A percentile compares a stretch with the other conserved stretches of the same genome.
Evolutionary conservation across 2,329 filamentous ascomycete genomes (phyloP).

Genomic region (Penicillium decumbens): DNA sequence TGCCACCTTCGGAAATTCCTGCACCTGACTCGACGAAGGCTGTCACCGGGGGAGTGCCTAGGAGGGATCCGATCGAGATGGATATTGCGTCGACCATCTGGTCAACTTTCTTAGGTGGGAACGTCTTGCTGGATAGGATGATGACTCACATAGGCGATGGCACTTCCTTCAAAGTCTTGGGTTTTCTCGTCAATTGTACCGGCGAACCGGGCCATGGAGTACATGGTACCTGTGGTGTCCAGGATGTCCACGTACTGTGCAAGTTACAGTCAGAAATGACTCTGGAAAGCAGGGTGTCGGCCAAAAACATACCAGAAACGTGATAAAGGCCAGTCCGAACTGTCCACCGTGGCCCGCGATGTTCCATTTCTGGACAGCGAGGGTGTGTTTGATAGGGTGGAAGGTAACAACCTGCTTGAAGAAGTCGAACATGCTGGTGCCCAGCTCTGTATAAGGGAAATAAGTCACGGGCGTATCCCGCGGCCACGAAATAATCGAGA

Average conservation of each 20-base stretch:
- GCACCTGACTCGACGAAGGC: constrained; percentile 87
- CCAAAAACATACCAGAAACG: constrained; percentile 55
- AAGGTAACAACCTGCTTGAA: constrained; percentile 85
- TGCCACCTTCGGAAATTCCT: constrained; percentile 81
- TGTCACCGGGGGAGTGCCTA: constrained; percentile 76
- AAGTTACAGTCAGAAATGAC: background rate
- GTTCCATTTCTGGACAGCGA: constrained; percentile 71
- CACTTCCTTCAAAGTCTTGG: constrained; percentile 81
- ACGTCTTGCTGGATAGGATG: constrained; percentile 35
- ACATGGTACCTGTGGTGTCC: constrained; percentile 79
- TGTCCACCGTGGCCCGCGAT: constrained; percentile 64
- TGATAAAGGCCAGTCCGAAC: constrained; percentile 78
- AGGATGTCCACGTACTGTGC: constrained; percentile 74
- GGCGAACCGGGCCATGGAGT: constrained; percentile 83
- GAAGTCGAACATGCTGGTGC: constrained; percentile 71
- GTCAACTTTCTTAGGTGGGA: background rate
- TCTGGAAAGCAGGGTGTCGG: background rate
- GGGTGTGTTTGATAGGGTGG: constrained; percentile 65
- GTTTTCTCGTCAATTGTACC: constrained; percentile 75
- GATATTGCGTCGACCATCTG: constrained; percentile 69
- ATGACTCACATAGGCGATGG: constrained; percentile 64
- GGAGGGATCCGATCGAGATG: constrained; percentile 73
- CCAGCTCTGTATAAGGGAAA: constrained; percentile 68
- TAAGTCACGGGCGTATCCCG: constrained; percentile 70
- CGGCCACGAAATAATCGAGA: constrained; percentile 86